Evolutionary conservation across 257 asterid species (phyloP), one percentile per base, ranked within the genome.

Genomic region (Nicotiana tomentosiformis): DNA sequence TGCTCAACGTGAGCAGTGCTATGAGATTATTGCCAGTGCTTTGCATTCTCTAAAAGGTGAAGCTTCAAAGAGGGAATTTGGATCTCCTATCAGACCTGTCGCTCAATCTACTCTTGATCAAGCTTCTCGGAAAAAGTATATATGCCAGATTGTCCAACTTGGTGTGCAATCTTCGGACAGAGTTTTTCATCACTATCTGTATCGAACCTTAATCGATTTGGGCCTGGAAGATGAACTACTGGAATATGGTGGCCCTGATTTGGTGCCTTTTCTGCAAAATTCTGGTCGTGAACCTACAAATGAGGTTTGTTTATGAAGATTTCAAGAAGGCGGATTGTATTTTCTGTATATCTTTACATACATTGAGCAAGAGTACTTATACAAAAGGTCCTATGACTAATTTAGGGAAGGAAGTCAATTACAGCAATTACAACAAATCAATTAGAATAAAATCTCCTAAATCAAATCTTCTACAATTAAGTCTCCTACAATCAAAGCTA

Each of bases 201-300:
- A 96, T 89, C 90, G 92, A 46, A 92, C 93, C 55, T 84, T 96
- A 84, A 93, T 96, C 60, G 97, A 90, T 72, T 85, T 93, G 67
- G 97, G 98, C 83, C 97, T 96, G 77, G 97, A 96, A 86, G 97
- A 93, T 85, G 99, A 96, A 84, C 87, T 96, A 53, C 83, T 96
- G 86, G 99, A 94, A 88, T 93, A 90, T 77, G 98, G 98, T 30
- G 99, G 98, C 37, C 96, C 98, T 18, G 99, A 94, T 85, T 87
- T 96, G 95, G 98, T 96, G 78, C 97, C 90, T 78, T 96, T 94
- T 91, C 88, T 96, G 90, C 98, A 92, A 90, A 93, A 88, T 88
- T 93, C 96, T 82, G 97, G 94, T 37, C 96, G 95, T 77, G 97
- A 96, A 69, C 86, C 94, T 55, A 17, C 79, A 32, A 89, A 89